phyloP scores from a whole-genome alignment of 352 stramenopile species.

The Paralagenidium karlingii region DNA sequence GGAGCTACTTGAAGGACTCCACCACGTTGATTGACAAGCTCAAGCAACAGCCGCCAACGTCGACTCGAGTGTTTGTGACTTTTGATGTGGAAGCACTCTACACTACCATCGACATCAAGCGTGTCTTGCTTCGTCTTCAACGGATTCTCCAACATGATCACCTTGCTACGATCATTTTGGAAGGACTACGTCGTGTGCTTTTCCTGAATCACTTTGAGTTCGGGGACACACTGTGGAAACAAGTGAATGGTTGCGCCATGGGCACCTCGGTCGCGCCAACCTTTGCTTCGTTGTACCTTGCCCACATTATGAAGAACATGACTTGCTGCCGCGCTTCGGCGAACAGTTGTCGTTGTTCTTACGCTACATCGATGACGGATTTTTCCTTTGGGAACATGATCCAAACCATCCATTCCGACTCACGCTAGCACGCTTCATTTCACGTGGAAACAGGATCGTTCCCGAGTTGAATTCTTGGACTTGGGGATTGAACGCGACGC shows the following conservation, averaged over 20 bases:
- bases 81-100: not conserved
- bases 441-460: no score
- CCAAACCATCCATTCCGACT: no score
- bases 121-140: not conserved
- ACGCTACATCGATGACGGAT: not conserved
- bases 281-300: not conserved
- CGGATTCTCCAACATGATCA: not conserved
- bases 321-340: not conserved
- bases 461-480: no score
- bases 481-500: no score
- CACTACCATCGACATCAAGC: not conserved
- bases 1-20: not conserved
- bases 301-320: not conserved
- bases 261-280: not conserved
- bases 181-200: not conserved
- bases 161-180: not conserved
- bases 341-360: not conserved
- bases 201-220: not conserved
- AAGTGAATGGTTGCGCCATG: not conserved
- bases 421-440: no score
- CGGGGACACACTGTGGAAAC: not conserved
- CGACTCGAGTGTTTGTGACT: not conserved
- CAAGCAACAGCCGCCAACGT: not conserved
- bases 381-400: not conserved
- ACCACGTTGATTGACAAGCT: not conserved